Evolutionary conservation across 176 grass and related monocot species (phyloP).

Genomic region (Puccinellia tenuiflora): DNA sequence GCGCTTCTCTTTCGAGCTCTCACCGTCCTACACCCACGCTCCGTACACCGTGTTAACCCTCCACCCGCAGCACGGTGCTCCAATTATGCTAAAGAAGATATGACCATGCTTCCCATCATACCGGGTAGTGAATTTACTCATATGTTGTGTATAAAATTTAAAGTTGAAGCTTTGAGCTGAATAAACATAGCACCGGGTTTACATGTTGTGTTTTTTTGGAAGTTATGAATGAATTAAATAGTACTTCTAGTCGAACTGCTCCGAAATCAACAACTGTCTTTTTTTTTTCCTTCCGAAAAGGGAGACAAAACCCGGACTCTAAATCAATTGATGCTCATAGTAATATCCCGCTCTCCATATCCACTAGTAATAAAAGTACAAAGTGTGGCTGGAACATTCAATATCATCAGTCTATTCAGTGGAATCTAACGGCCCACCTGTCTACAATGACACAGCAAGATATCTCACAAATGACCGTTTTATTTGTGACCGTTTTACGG

Average conservation of each 20-base stretch:
- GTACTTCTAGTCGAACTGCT: neutral
- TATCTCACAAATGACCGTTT: too few species aligned
- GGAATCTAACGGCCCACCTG: too few species aligned
- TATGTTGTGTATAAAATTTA: neutral
- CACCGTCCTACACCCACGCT: slow-evolving; percentile 51
- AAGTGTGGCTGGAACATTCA: too few species aligned
- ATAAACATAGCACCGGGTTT: neutral
- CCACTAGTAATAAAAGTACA: too few species aligned
- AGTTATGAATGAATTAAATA: neutral
- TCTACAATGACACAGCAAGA: too few species aligned
- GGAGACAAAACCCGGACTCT: too few species aligned
- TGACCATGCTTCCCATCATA: neutral
- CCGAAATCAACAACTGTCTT: too few species aligned
- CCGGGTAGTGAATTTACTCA: neutral
- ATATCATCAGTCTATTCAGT: too few species aligned
- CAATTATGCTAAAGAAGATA: slow-evolving; percentile 48
- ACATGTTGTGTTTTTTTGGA: neutral
- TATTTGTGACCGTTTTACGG: too few species aligned
- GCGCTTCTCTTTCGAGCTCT: slow-evolving; percentile 63
- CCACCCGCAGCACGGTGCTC: slow-evolving; percentile 70
- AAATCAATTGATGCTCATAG: too few species aligned
- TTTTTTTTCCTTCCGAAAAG: too few species aligned
- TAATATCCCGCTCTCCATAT: too few species aligned
- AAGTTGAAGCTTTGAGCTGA: neutral
- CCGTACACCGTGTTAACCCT: slow-evolving; percentile 43